A percentile compares a stretch with the other conserved stretches of the same genome.
Conservation (phyloP, 805 yeast genomes). For the Pichia scutulata region DNA sequence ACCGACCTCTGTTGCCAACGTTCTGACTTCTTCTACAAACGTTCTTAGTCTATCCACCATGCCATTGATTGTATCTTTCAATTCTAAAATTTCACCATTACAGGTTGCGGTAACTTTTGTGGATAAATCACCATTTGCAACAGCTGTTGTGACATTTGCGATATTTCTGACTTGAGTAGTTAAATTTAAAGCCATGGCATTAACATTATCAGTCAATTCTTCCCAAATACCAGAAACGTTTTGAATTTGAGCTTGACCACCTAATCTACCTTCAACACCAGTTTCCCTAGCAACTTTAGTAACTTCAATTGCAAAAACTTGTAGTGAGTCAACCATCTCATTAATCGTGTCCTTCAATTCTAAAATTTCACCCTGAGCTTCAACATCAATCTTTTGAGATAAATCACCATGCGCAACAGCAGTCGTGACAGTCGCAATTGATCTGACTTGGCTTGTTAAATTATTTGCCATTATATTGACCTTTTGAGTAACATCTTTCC, state of each 20-base stretch:
- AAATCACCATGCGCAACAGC: conserved; percentile 86
- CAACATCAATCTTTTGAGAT: conserved; percentile 76
- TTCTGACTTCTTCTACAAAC: conserved; percentile 75
- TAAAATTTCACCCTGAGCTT: conserved; percentile 85
- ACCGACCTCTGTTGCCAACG: conserved; percentile 85
- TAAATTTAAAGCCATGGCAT: conserved; percentile 82
- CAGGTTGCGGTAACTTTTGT: conserved; percentile 83
- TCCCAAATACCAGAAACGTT: conserved; percentile 86
- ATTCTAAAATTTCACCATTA: conserved; percentile 70
- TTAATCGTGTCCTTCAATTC: conserved; percentile 82
- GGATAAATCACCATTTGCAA: conserved; percentile 73
- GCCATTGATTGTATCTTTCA: conserved; percentile 74
- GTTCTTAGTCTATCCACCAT: conserved; percentile 86
- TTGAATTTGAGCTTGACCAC: conserved; percentile 78
- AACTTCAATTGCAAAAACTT: conserved; percentile 80
- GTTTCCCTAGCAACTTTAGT: conserved; percentile 84
- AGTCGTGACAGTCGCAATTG: conserved; percentile 81
- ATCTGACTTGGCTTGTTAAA: conserved; percentile 80
- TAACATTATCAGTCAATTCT: conserved; percentile 77
- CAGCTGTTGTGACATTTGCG: conserved; percentile 84
- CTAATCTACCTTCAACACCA: conserved; percentile 82
- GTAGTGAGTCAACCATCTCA: conserved; percentile 79
- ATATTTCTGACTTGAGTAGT: conserved; percentile 85
- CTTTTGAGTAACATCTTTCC: conserved; percentile 81
- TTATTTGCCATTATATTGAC: conserved; percentile 86